Percentiles rank a stretch among this genome's conserved stretches.
phyloP scores from a whole-genome alignment of 129 eudicot species.

The Centella asiatica region DNA sequence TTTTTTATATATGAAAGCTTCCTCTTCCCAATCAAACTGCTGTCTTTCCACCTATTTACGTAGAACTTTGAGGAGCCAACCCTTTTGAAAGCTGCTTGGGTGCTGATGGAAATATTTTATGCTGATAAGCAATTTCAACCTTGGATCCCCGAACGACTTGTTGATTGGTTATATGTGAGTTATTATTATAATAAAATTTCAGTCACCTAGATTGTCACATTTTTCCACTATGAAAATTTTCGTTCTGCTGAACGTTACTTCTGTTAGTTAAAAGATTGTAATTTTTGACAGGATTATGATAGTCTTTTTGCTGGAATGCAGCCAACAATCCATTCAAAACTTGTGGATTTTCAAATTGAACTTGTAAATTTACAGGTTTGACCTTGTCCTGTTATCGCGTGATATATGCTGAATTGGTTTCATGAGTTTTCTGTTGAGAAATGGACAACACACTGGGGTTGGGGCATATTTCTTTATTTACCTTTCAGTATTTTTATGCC shows the following conservation, averaged over 20 bases:
- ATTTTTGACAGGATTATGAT: slow-evolving; percentile 63
- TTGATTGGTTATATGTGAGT: slow-evolving; percentile 94
- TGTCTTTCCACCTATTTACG: slow-evolving; percentile 4
- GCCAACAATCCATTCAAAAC: slow-evolving; percentile 58
- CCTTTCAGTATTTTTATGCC: background rate
- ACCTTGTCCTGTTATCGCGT: background rate
- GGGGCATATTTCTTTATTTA: too few relatives aligned
- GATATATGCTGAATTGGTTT: slow-evolving; percentile 2
- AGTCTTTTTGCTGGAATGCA: slow-evolving; percentile 48
- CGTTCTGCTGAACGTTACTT: too few relatives aligned
- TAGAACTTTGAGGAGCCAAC: slow-evolving; percentile 71
- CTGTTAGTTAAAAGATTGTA: slow-evolving; percentile 12
- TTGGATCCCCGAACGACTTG: slow-evolving; percentile 84
- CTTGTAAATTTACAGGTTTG: slow-evolving; percentile 64
- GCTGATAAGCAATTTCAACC: slow-evolving; percentile 74
- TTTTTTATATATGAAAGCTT: slow-evolving; percentile 2
- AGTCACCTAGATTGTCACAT: slow-evolving; percentile 2
- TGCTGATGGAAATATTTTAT: slow-evolving; percentile 80
- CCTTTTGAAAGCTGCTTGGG: slow-evolving; percentile 90
- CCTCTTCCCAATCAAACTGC: background rate
- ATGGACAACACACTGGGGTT: background rate
- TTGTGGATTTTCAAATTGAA: slow-evolving; percentile 63
- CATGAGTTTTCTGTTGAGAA: background rate
- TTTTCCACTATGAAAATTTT: background rate
- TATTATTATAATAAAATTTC: background rate